Percentiles rank a stretch among this genome's conserved stretches.
These are phyloP conservation scores for Leptomonas seymouri DNA, from an alignment of 208 protist species.

Conservation along the genomic window DNA sequence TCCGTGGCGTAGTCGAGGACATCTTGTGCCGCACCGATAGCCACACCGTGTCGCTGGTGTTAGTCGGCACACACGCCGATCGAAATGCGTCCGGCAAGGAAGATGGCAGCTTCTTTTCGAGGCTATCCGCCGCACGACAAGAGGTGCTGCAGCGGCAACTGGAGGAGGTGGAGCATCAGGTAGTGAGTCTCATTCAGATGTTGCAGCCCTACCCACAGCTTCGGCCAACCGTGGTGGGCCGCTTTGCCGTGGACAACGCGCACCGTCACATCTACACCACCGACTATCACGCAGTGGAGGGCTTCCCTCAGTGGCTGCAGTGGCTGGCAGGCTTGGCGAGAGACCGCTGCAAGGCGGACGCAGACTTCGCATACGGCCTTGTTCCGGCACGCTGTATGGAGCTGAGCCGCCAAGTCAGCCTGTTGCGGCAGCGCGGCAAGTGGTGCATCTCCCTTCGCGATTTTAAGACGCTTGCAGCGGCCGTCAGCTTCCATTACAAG, in stretches of 20 bases:
- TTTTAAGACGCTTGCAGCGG: slow-evolving; percentile 59
- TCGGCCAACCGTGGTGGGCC: slow-evolving; percentile 65
- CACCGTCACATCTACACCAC: slow-evolving; percentile 49
- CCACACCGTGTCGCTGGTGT: slow-evolving; percentile 39
- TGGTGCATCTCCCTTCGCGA: slow-evolving; percentile 60
- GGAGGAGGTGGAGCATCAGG: slow-evolving; percentile 58
- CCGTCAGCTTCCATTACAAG: slow-evolving; percentile 50
- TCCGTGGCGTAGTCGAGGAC: slow-evolving; percentile 62
- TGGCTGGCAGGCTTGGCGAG: slow-evolving; percentile 74
- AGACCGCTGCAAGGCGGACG: slow-evolving; percentile 56
- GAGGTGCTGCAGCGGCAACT: slow-evolving; percentile 40
- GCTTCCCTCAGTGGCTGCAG: slow-evolving; percentile 62
- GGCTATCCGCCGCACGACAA: slow-evolving; percentile 16
- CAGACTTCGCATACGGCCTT: slow-evolving; percentile 70
- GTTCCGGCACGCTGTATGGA: slow-evolving; percentile 54
- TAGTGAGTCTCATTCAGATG: slow-evolving; percentile 68
- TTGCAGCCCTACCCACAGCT: slow-evolving; percentile 62
- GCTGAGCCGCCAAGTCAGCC: slow-evolving; percentile 37
- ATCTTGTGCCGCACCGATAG: slow-evolving; percentile 74
- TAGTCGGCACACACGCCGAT: slow-evolving; percentile 48
- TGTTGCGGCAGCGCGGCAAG: slow-evolving; percentile 41
- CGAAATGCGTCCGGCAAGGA: slow-evolving; percentile 9
- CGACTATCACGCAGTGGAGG: slow-evolving; percentile 44
- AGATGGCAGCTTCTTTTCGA: slow-evolving; percentile 13
- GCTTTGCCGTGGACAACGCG: slow-evolving; percentile 75